Evolutionary conservation across 768 basidiomycete species (phyloP), one percentile per base, ranked within the genome.

Genomic region (Termitomyces sp.): DNA sequence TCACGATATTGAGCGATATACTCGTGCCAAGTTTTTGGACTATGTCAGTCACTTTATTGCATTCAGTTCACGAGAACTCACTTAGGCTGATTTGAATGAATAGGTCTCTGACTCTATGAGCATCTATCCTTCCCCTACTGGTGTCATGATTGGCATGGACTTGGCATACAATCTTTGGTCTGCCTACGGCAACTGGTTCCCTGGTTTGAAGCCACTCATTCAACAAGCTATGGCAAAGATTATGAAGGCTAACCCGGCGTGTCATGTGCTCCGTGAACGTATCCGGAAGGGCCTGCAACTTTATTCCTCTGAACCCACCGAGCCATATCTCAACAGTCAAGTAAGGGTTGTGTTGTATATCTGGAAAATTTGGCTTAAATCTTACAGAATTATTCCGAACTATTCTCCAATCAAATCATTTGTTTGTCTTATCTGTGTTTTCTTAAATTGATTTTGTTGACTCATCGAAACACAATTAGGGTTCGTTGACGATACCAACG

Each of bases 141-240:
- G 97, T 77, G 88, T 98, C 57, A 92, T 99, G 86, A 95, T 99
- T 65, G 95, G 94, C 71, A 92, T 99, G 89, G 97, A 98, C 70
- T 73, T 98, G 55, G 96, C 97, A 0, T 98, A 98, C 76, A 99
- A 98, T 72, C 68, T 99, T 59, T 97, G 97, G 92, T 96, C 96
- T 32, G 96, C 92, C 1, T 99, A 96, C 66, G 97, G 97, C 60
- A 96, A 96, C 70, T 98, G 92, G 93, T 97, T 98, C 88, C 97
- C 97, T 14, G 96, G 97, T 47, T 84, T 98, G 82, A 98, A 98
- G 74, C 95, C 95, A 5, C 81, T 99, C 60, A 88, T 99, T 58
- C 96, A 97, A 71, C 95, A 97, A 73, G 97, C 96, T 5, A 97
- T 99, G 94, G 94, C 91, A 13, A 99, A 98, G 81, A 90, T 99